Evolutionary conservation across 768 basidiomycete species (phyloP), one percentile per base, ranked within the genome.

Genomic region (Thelephora aurantiotincta): DNA sequence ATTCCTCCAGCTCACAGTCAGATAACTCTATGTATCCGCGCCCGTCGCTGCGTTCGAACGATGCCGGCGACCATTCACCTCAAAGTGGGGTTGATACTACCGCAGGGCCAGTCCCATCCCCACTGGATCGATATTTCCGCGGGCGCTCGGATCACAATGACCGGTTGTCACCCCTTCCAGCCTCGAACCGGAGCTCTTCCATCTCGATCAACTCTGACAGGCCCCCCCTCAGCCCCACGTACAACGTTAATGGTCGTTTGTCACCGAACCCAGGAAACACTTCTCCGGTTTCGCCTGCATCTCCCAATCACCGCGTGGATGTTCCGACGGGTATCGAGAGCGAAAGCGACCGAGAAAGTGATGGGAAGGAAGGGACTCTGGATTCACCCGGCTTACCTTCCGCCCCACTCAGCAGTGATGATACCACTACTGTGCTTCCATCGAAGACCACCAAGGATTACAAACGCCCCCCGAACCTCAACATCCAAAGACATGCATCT

Each of bases 291-390:
- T 47, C 56, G n/a, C 75, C 80, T 12, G 65, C 69, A 2, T 81
- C 80, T 0, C 81, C 82, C 4, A 69, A 74, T 2, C 76, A 79
- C 55, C 70, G 64, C 33, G 75, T 73, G 0, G 83, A 87, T 57
- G 82, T 86, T 9, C 85, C 83, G 48, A 77, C 73, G 44, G 68
- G 75, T 11, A 68, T 86, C 14, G 84, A 85, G 63, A 84, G 81
- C 54, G 82, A 77, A 12, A 81, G 79, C 2, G 83, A 85, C 41
- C 67, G 69, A 0, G 82, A 83, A 50, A 60, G 65, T 6, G 74
- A 72, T 16, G 65, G 59, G 58, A 46, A 62, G 54, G 34, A 50
- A 52, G 49, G 43, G 14, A 22, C 33, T 35, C 45, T 19, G 5
- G 35, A 41, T 12, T 12, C 33, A 35, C 33, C 33, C 7, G 48